A percentile compares a stretch with the other conserved stretches of the same genome.
Conservation (phyloP, 75 land plant genomes). For the Picea glauca region DNA sequence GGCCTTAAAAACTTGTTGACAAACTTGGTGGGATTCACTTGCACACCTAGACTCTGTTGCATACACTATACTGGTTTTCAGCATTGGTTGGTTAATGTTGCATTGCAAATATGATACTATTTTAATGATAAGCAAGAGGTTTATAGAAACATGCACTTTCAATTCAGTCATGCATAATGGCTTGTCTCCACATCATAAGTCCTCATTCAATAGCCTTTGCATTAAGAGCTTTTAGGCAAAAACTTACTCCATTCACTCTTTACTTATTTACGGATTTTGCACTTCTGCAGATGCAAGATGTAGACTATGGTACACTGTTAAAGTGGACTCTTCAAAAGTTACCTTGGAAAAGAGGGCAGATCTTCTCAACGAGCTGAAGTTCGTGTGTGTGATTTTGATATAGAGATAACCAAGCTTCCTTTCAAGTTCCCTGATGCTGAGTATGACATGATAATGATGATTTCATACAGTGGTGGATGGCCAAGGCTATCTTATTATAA, state of each 20-base stretch:
- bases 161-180: background rate
- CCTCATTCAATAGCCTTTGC: background rate
- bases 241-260: background rate
- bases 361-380: conserved; percentile 97
- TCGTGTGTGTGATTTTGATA: conserved; percentile 99
- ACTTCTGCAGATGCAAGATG: conserved; percentile 70
- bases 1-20: background rate
- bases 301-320: conserved; percentile 92
- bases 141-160: background rate
- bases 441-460: conserved; percentile 95
- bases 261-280: background rate
- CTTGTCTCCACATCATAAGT: background rate
- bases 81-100: background rate
- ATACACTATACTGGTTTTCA: background rate
- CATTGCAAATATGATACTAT: background rate
- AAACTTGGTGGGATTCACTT: background rate
- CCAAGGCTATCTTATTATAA: conserved; percentile 85
- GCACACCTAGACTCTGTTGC: background rate
- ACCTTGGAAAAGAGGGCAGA: conserved; percentile 68
- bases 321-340: conserved; percentile 59
- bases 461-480: conserved; percentile 97
- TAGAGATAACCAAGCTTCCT: conserved; percentile 98
- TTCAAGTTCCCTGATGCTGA: conserved; percentile 97
- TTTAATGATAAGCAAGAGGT: background rate
- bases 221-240: too few relatives aligned